These are phyloP conservation scores for Coniochaeta sp. DNA, from an alignment of 2,329 filamentous ascomycete genomes.

Conservation along the genomic window DNA sequence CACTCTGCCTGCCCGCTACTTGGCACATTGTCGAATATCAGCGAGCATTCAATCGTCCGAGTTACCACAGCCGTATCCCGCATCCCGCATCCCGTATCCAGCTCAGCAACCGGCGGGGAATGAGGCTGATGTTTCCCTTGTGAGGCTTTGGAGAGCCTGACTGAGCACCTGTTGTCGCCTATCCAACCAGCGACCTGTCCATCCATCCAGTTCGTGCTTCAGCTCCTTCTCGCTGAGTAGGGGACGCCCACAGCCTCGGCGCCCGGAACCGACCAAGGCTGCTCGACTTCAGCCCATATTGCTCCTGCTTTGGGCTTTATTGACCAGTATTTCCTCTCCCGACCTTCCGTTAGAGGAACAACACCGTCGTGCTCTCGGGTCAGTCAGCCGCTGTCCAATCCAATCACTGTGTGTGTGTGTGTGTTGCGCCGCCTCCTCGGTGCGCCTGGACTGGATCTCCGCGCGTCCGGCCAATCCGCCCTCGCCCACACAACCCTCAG, in stretches of 20 bases:
- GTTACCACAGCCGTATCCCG: neutral
- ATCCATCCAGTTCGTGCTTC: neutral
- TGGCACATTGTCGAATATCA: neutral
- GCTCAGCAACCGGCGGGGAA: neutral
- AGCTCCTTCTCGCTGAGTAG: neutral
- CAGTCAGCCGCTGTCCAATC: slow-evolving; percentile 1
- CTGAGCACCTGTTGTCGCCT: neutral
- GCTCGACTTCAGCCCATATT: neutral
- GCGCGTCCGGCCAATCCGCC: neutral
- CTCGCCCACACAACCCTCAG: neutral
- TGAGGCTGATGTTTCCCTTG: neutral
- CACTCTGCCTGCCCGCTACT: neutral
- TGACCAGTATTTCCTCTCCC: neutral
- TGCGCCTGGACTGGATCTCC: neutral
- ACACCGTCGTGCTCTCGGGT: neutral
- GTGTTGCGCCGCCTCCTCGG: neutral
- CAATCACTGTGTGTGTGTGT: neutral
- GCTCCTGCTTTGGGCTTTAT: no score
- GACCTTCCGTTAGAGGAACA: neutral
- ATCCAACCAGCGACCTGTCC: neutral
- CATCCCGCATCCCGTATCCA: neutral
- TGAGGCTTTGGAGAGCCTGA: neutral
- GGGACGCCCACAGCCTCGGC: no score
- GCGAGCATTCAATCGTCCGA: neutral
- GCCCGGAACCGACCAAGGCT: no score